Evolutionary conservation across 805 yeast genomes (phyloP).

Genomic region (Myxozyma mucilagina): DNA sequence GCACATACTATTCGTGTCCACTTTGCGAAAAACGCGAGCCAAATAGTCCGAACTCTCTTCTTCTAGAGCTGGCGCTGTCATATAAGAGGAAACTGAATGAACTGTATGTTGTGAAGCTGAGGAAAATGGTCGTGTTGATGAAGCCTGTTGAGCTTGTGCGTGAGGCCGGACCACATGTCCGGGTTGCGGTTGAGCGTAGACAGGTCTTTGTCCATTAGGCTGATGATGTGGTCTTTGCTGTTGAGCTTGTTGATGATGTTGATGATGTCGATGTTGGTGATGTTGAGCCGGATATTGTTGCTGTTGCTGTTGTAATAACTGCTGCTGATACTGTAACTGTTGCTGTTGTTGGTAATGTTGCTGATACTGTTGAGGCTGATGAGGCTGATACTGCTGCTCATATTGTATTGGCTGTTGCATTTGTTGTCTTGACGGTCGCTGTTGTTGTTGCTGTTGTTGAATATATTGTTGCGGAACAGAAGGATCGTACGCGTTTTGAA

Average conservation of each 20-base stretch:
- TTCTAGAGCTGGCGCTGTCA: conserved; percentile 18
- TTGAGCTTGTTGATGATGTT: neutral
- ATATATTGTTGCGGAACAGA: neutral
- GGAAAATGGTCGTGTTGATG: neutral
- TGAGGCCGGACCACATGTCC: neutral
- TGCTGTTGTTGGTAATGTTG: conserved; percentile 1
- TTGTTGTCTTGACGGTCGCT: neutral
- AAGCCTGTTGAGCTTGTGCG: neutral
- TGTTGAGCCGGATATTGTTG: conserved; percentile 1
- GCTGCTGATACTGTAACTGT: conserved; percentile 10
- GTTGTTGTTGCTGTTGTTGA: conserved; percentile 2
- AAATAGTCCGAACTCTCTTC: conserved; percentile 18
- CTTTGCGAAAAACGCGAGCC: conserved; percentile 32
- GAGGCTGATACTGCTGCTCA: conserved; percentile 6
- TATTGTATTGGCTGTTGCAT: conserved; percentile 5
- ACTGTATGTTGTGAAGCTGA: conserved; percentile 1
- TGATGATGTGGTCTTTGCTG: neutral
- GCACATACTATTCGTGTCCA: conserved; percentile 25
- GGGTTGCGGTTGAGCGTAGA: neutral
- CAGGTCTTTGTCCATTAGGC: neutral
- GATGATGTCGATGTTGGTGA: neutral
- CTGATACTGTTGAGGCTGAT: neutral
- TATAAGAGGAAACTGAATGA: neutral
- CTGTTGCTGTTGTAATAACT: conserved; percentile 4
- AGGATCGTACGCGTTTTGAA: no score